Evolutionary conservation across 495 filamentous ascomycete genomes (phyloP).

Genomic region (Xylaria grammica): DNA sequence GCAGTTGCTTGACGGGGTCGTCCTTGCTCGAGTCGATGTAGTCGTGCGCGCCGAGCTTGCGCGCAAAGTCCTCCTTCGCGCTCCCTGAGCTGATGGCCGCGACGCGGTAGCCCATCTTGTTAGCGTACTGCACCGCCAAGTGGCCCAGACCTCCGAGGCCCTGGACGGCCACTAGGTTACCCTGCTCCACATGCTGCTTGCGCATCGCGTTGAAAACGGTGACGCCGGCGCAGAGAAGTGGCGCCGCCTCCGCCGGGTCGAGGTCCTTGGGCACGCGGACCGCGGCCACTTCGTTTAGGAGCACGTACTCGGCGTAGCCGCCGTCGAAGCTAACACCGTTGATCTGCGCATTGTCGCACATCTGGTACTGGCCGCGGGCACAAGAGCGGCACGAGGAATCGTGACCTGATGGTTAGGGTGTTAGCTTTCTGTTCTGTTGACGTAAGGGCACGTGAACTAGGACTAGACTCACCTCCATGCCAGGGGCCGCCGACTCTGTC

Average conservation of each 20-base stretch:
- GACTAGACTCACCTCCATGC: slow-evolving; percentile 56
- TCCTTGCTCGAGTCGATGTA: slow-evolving; percentile 67
- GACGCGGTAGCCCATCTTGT: slow-evolving; percentile 67
- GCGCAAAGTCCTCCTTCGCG: slow-evolving; percentile 64
- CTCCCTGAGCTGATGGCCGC: slow-evolving; percentile 64
- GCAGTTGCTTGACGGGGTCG: slow-evolving; percentile 55
- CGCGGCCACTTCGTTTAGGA: slow-evolving; percentile 65
- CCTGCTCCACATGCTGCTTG: slow-evolving; percentile 60
- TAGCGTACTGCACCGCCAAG: slow-evolving; percentile 69
- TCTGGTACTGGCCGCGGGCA: slow-evolving; percentile 56
- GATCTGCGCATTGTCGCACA: slow-evolving; percentile 55
- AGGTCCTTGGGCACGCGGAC: slow-evolving; percentile 64
- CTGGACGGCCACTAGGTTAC: slow-evolving; percentile 66
- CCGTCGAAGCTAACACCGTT: slow-evolving; percentile 61
- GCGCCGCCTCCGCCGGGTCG: slow-evolving; percentile 65
- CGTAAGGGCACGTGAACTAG: not conserved
- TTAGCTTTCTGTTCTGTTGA: slow-evolving; percentile 19
- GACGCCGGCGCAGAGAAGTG: slow-evolving; percentile 74
- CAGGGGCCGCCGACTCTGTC: slow-evolving; percentile 60
- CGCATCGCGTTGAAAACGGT: slow-evolving; percentile 76
- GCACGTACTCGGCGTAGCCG: slow-evolving; percentile 69
- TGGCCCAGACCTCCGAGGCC: slow-evolving; percentile 72
- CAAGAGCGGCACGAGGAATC: slow-evolving; percentile 55
- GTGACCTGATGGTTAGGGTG: slow-evolving; percentile 32
- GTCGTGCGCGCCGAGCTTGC: slow-evolving; percentile 67